These are phyloP conservation scores for Delitschia confertaspora DNA, from an alignment of 495 filamentous ascomycete genomes.

Conservation along the genomic window DNA sequence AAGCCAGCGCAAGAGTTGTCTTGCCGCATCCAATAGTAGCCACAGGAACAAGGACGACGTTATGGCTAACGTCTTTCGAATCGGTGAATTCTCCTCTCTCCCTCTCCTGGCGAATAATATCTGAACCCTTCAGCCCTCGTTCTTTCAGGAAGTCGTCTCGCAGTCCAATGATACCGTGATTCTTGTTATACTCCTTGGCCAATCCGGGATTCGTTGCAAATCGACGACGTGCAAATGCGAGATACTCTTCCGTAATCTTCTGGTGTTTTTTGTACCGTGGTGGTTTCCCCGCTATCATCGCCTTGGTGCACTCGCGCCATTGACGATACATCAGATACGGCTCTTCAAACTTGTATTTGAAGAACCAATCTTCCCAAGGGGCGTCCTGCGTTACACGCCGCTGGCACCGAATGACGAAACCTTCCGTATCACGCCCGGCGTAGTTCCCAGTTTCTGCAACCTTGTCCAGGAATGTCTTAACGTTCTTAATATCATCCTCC, in stretches of 20 bases:
- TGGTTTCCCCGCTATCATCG: slow-evolving; percentile 64
- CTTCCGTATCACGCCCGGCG: slow-evolving; percentile 85
- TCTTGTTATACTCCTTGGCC: slow-evolving; percentile 59
- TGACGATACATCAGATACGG: slow-evolving; percentile 97
- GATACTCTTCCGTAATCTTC: slow-evolving; percentile 84
- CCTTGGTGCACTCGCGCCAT: slow-evolving; percentile 95
- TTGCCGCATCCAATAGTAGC: slow-evolving; percentile 95
- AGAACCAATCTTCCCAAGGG: slow-evolving; percentile 83
- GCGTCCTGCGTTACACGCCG: slow-evolving; percentile 42
- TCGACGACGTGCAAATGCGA: slow-evolving; percentile 66
- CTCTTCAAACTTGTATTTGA: slow-evolving; percentile 99
- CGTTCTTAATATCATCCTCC: slow-evolving; percentile 61
- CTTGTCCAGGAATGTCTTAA: slow-evolving; percentile 69
- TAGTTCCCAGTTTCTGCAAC: slow-evolving; percentile 81
- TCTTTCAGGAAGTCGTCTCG: slow-evolving; percentile 76
- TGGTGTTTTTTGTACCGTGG: slow-evolving; percentile 78
- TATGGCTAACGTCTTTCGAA: slow-evolving; percentile 42
- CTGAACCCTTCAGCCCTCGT: slow-evolving; percentile 73
- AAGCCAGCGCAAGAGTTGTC: slow-evolving; percentile 79
- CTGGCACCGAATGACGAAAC: slow-evolving; percentile 91
- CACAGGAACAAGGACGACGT: slow-evolving; percentile 74
- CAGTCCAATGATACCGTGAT: slow-evolving; percentile 93
- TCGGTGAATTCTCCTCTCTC: slow-evolving; percentile 36
- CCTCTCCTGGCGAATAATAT: slow-evolving; percentile 62
- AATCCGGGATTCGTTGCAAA: slow-evolving; percentile 57